These are phyloP conservation scores for Metarhizium sp. DNA, from an alignment of 2,329 filamentous ascomycete genomes.

Conservation along the genomic window DNA sequence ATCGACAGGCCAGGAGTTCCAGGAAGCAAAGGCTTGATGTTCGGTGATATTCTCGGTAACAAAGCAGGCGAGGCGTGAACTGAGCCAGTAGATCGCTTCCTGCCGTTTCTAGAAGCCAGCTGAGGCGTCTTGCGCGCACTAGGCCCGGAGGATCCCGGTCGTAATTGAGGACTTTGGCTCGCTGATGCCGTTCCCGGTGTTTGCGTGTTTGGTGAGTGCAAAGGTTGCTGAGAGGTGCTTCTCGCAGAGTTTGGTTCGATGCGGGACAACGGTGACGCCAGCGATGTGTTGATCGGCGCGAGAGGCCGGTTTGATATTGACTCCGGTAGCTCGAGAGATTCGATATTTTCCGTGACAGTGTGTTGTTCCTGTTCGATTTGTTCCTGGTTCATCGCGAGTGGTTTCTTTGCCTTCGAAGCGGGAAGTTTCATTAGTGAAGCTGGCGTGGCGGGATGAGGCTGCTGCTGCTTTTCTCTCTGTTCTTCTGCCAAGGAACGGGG, in stretches of 20 bases:
- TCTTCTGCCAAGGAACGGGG: conserved; percentile 5
- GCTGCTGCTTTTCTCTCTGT: conserved; percentile 11
- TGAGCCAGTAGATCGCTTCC: conserved; percentile 66
- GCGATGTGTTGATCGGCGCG: conserved; percentile 31
- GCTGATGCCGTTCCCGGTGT: conserved; percentile 39
- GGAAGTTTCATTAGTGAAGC: conserved; percentile 78
- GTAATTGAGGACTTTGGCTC: conserved; percentile 55
- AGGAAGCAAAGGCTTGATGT: conserved; percentile 83
- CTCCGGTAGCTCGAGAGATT: conserved; percentile 62
- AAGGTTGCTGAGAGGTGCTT: conserved; percentile 37
- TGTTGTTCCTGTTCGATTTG: conserved; percentile 31
- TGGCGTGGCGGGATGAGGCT: conserved; percentile 65
- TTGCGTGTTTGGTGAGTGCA: conserved; percentile 40
- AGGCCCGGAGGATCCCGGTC: conserved; percentile 36
- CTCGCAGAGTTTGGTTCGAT: conserved; percentile 35
- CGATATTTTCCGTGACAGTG: conserved; percentile 42
- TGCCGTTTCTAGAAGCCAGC: conserved; percentile 45
- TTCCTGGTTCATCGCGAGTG: conserved; percentile 15
- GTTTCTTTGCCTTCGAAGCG: conserved; percentile 41
- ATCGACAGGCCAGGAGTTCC: conserved; percentile 40
- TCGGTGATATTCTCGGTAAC: conserved; percentile 83
- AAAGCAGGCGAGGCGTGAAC: conserved; percentile 79
- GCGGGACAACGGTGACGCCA: conserved; percentile 24
- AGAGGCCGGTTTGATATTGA: conserved; percentile 34
- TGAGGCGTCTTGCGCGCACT: conserved; percentile 45